Base-by-base conservation (phyloP, 306 rosid species). In the Glycyrrhiza uralensis region DNA sequence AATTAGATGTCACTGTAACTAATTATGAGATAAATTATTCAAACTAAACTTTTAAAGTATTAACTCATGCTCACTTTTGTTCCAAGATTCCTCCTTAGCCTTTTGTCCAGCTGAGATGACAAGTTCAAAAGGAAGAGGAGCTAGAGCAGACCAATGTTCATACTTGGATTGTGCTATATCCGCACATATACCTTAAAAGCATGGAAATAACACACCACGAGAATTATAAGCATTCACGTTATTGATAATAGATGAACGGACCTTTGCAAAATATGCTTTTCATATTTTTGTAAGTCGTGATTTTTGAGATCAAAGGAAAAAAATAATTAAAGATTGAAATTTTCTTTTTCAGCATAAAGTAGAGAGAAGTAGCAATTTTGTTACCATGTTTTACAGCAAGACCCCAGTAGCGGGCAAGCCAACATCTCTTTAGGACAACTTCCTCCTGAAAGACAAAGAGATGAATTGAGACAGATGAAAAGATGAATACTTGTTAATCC, bases 371-470 rank as follows among this genome's bases (percentile, higher is more conserved):
- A 70, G 49, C 23, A 74, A 75, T 63, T 79, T 33, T 15, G 61
- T 76, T 89, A 95, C 99, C 99, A 77, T 89, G 85, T 75, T 89
- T 87, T 68, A 95, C 86, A 70, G 97, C 91, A 71, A 91, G 86
- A 72, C 90, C 90, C 99, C 99, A 95, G 76, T 91, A 89, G 78
- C 99, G 97, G 66, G 99, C 92, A 58, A 95, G 96, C 99, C 99
- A 91, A 79, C 99, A 95, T 81, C 99, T 82, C 92, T 91, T 95
- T 50, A 95, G 82, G 67, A 95, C 99, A 77, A 95, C 99, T 84
- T 92, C 98, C 84, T 92, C 98, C 98, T 92, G 63, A 71, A 78
- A 72, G 64, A 69, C 14, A 20, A 23, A 35, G 19, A 44, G 20
- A 51, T 28, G 22, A 78, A 63, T 55, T 30, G 72, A 78, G 58